Evolutionary conservation across 208 protist species (phyloP).

Genomic region (Trypanosoma lewisi): DNA sequence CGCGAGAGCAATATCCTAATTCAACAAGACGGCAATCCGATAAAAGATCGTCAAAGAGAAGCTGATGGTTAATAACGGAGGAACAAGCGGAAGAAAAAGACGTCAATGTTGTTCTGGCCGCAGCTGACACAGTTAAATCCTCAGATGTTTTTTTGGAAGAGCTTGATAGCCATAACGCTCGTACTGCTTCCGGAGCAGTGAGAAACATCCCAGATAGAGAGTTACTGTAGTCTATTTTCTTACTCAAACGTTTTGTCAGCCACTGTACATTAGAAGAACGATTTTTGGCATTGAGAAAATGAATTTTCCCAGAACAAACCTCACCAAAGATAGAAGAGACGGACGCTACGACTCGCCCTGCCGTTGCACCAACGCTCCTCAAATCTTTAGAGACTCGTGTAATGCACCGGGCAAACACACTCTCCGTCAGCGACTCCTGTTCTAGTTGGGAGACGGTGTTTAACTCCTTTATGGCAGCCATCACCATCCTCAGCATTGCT

Average conservation of each 20-base stretch:
- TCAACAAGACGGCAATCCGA: conserved; percentile 47
- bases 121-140: background rate
- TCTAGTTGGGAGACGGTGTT: background rate
- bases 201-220: background rate
- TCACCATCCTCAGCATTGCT: conserved; percentile 17
- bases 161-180: conserved; percentile 6
- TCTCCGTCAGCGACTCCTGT: background rate
- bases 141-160: background rate
- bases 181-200: conserved; percentile 14
- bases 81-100: background rate
- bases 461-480: conserved; percentile 6
- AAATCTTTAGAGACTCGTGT: conserved; percentile 6
- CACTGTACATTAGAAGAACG: conserved; percentile 8
- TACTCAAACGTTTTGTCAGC: conserved; percentile 1
- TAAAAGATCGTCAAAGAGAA: conserved; percentile 38
- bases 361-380: conserved; percentile 20
- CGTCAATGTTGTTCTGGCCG: background rate
- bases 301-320: conserved; percentile 16
- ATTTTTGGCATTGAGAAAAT: conserved; percentile 4
- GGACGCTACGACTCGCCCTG: conserved; percentile 16
- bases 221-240: background rate
- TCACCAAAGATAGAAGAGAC: conserved; percentile 19
- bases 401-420: conserved; percentile 8
- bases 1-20: conserved; percentile 55
- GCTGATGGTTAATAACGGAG: background rate